These are phyloP conservation scores for Orbilia quercus DNA, from an alignment of 2,329 filamentous ascomycete species.

Conservation along the genomic window DNA sequence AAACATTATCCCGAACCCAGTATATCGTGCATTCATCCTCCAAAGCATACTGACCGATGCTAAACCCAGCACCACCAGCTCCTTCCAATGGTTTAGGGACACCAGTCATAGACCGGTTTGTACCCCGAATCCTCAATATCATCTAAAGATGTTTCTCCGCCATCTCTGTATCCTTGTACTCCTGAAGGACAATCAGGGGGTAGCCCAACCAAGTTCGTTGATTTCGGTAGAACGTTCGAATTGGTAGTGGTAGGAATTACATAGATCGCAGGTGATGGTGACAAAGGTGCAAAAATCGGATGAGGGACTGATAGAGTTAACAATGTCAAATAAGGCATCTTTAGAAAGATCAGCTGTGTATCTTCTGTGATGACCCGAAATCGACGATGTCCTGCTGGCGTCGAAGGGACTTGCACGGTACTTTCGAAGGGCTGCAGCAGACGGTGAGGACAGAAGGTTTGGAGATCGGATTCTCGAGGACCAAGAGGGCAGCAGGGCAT, in stretches of 20 bases:
- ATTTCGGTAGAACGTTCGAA: too few relatives aligned
- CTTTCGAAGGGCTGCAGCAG: not conserved
- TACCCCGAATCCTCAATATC: too few relatives aligned
- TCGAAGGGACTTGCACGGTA: slow-evolving; percentile 15
- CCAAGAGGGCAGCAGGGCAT: slow-evolving; percentile 23
- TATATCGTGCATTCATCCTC: slow-evolving; percentile 27
- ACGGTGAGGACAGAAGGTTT: not conserved
- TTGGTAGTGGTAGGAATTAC: slow-evolving; percentile 16
- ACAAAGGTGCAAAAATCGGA: slow-evolving; percentile 20
- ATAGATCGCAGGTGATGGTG: slow-evolving; percentile 1
- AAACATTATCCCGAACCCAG: slow-evolving; percentile 41
- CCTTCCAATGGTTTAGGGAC: slow-evolving; percentile 8
- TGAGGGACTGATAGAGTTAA: slow-evolving; percentile 1
- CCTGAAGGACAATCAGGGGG: too few relatives aligned
- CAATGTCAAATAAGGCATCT: not conserved
- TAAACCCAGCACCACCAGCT: not conserved
- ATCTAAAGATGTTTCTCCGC: slow-evolving; percentile 33
- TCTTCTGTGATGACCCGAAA: slow-evolving; percentile 30
- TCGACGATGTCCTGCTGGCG: slow-evolving; percentile 17
- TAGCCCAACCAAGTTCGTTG: too few relatives aligned
- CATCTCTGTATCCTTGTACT: slow-evolving; percentile 17
- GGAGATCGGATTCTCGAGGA: slow-evolving; percentile 1
- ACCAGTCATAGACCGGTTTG: slow-evolving; percentile 21
- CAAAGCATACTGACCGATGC: slow-evolving; percentile 29
- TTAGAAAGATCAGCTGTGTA: slow-evolving; percentile 25